Percentiles rank a stretch among this genome's conserved stretches.
Conservation (phyloP, 345 rosid species). For the Eucalyptus lansdowneana region DNA sequence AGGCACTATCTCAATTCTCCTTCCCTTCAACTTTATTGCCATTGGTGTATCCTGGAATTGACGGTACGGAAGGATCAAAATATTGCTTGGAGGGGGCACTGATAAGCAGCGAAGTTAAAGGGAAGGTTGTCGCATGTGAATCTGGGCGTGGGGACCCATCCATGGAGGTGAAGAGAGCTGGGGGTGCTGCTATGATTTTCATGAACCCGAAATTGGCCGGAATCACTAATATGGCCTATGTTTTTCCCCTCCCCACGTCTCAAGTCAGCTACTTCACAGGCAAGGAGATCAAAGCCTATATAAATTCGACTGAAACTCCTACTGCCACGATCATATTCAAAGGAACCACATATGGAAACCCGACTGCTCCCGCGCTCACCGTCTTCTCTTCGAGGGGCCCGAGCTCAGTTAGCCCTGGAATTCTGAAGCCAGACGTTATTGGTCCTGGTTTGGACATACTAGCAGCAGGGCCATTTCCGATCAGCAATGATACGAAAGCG, state of each 20-base stretch:
- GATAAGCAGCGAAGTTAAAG: neutral
- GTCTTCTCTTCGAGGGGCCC: neutral
- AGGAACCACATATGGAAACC: neutral
- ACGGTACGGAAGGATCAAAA: neutral
- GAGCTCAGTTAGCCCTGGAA: neutral
- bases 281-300: neutral
- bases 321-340: neutral
- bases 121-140: neutral
- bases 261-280: neutral
- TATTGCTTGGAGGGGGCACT: neutral
- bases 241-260: neutral
- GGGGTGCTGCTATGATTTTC: neutral
- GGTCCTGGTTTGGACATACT: neutral
- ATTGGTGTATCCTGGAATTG: neutral
- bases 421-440: neutral
- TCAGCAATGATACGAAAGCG: fast-evolving
- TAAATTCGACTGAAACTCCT: neutral
- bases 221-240: neutral
- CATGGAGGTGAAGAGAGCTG: neutral
- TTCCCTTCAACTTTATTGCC: neutral
- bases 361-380: neutral
- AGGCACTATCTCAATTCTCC: neutral
- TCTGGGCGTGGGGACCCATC: neutral
- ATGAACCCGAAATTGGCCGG: neutral
- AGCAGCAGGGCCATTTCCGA: neutral